Evolutionary conservation across 495 filamentous ascomycete species (phyloP).

Genomic region (Trichoderma orchidacearum): DNA sequence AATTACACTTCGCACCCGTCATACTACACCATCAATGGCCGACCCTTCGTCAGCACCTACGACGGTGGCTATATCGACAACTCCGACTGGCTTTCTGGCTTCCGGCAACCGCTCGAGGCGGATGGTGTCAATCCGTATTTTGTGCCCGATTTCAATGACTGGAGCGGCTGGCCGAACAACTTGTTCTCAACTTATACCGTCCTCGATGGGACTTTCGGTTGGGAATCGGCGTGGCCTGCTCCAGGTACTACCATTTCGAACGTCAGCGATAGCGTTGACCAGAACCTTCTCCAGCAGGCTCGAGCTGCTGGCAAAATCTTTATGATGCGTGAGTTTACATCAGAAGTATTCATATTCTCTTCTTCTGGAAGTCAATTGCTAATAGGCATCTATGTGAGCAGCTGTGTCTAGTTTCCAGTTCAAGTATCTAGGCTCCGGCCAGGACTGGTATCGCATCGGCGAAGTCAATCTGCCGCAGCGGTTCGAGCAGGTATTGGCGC

Average conservation of each 20-base stretch:
- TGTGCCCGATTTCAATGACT: conserved; percentile 5
- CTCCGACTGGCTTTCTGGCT: not conserved
- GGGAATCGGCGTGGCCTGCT: conserved; percentile 21
- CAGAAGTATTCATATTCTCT: not conserved
- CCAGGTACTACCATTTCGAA: conserved; percentile 6
- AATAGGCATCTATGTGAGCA: not conserved
- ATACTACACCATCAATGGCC: not conserved
- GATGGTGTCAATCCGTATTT: conserved; percentile 2
- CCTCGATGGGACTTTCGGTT: conserved; percentile 20
- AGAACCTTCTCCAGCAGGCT: conserved; percentile 9
- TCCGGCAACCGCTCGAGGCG: not conserved
- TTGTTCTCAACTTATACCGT: conserved; percentile 1
- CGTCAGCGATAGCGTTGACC: conserved; percentile 7
- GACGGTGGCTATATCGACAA: not conserved
- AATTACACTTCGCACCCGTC: not conserved
- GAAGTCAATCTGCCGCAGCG: conserved; percentile 18
- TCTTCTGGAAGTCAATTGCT: not conserved
- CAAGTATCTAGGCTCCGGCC: conserved; percentile 13
- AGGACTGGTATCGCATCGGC: conserved; percentile 22
- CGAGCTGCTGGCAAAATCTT: conserved; percentile 11
- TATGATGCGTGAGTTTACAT: conserved; percentile 16
- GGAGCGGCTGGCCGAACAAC: not conserved
- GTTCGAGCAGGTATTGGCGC: conserved; percentile 7
- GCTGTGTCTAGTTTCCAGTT: conserved; percentile 16
- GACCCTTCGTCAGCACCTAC: not conserved